Base-by-base conservation (phyloP, 441 rosid species). In the Adansonia gregorii region DNA sequence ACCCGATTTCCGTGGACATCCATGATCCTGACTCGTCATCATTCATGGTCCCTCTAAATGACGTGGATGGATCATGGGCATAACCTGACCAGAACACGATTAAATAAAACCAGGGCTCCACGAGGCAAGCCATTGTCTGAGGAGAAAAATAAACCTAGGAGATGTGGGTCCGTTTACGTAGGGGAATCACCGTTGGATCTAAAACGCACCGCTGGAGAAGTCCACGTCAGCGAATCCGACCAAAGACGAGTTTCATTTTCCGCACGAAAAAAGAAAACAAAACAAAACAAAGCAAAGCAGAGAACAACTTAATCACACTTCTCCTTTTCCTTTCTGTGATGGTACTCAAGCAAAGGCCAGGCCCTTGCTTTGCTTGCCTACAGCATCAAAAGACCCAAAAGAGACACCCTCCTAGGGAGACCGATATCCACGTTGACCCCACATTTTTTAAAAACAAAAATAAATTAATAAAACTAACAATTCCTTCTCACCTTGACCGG, bases 401-500 rank as follows among this genome's bases (percentile, higher is more conserved):
- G 59, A n/a, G 51, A 20, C 12, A 69, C 59, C 45, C 17, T 67
- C 11, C 15, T 48, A 55, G 75, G 63, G 63, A 54, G 49, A 72
- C 75, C 54, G 31, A 41, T 54, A 66, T 43, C 64, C 67, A 67
- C 6, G 24, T 66, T 79, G 84, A 68, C 75, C 87, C 82, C 78
- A 61, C 83, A 43, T 0, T 65, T 72, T 58, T 45, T 15, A 4
- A 0, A 6, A 63, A 20, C 8, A 59, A 27, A 0, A 2, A 64
- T 7, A 58, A 19, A 8, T 58, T 55, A 63, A 72, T 31, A 17
- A 71, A 52, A 49, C 6, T 68, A 8, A n/a, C 10, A 39, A 39
- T 8, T 20, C 8, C 27, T 52, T 20, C 75, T 68, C 87, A 94
- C 98, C 97, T 94, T 95, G 8, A 93, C 97, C 85, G 99, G 98